phyloP scores from a whole-genome alignment of 1,139 yeast species.

The Candida freyschussii region DNA sequence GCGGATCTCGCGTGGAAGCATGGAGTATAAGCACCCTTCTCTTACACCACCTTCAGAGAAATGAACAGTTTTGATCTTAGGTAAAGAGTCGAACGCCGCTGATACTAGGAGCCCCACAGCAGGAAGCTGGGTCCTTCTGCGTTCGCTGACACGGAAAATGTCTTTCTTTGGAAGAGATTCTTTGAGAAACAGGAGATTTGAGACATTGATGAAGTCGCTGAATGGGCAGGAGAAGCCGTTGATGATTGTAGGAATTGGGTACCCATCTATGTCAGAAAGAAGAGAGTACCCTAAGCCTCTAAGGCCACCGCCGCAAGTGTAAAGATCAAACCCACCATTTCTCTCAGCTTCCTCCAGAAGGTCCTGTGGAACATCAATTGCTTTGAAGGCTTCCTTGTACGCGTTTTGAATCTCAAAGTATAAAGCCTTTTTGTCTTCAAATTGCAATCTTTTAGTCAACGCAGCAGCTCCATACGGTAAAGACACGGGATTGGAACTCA shows the following conservation, averaged over 20 bases:
- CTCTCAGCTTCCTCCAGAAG: slow-evolving; percentile 41
- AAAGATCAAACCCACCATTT: slow-evolving; percentile 54
- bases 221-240: slow-evolving; percentile 58
- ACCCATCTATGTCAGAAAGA: slow-evolving; percentile 45
- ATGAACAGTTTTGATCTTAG: slow-evolving; percentile 53
- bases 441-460: slow-evolving; percentile 45
- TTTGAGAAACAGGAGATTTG: slow-evolving; percentile 44
- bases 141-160: slow-evolving; percentile 54
- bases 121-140: slow-evolving; percentile 57
- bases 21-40: slow-evolving; percentile 62
- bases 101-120: slow-evolving; percentile 57
- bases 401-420: slow-evolving; percentile 44
- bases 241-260: slow-evolving; percentile 56
- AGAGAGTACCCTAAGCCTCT: slow-evolving; percentile 59
- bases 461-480: slow-evolving; percentile 69
- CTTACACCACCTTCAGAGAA: slow-evolving; percentile 70
- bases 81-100: slow-evolving; percentile 53
- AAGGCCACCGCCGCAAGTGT: slow-evolving; percentile 65
- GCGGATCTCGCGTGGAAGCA: slow-evolving; percentile 48
- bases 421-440: slow-evolving; percentile 40
- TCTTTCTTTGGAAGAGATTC: slow-evolving; percentile 29
- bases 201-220: slow-evolving; percentile 42
- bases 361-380: slow-evolving; percentile 40
- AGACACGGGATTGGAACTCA: slow-evolving; percentile 53
- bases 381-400: slow-evolving; percentile 41